Base-by-base conservation (phyloP, 2,329 filamentous ascomycete species). In the Talaromyces sp. region DNA sequence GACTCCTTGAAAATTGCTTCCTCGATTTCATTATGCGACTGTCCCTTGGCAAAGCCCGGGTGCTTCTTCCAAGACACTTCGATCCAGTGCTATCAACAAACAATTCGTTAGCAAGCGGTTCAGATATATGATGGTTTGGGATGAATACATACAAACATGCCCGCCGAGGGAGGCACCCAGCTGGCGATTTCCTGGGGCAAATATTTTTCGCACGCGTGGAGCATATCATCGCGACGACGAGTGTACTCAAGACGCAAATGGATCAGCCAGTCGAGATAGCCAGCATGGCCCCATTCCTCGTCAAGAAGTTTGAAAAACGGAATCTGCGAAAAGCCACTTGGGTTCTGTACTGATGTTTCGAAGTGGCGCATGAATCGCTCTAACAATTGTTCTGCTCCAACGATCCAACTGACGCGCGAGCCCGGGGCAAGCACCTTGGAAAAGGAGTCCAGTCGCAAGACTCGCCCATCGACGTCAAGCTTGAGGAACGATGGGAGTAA, bases 381-480 rank as follows among this genome's bases (percentile, higher is more conserved):
- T 61, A 95, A 79, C 61, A 99, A 82, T 77, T 97, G 89, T 68
- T 88, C 88, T 1, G 90, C 90, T 0, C 87, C 93, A 0, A 93
- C 96, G 61, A 97, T 83, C 93, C 94, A 99, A 48, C 92, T 92
- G 46, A 89, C 77, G 51, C 92, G 85, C 14, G 88, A 87, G 9
- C 92, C 92, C 0, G 93, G 92, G 0, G 91, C 83, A 32, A 96
- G 81, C 1, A 96, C 90, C 77, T 97, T 97, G 69, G 90, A 95
- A 77, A 97, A 95, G 0, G 91, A 96, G 72, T 97, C 92, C 75
- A 97, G 83, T 38, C 92, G 89, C 78, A 96, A 81, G 38, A 97
- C 92, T 63, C 92, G 88, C 8, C 92, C 93, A 72, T 96, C 92
- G 0, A 85, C 81, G 71, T 97, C 92, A 68, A 97, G 81, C 75